These are phyloP conservation scores for Pascua sp. DNA, from an alignment of 1,284 basidiomycete species.

Conservation along the genomic window DNA sequence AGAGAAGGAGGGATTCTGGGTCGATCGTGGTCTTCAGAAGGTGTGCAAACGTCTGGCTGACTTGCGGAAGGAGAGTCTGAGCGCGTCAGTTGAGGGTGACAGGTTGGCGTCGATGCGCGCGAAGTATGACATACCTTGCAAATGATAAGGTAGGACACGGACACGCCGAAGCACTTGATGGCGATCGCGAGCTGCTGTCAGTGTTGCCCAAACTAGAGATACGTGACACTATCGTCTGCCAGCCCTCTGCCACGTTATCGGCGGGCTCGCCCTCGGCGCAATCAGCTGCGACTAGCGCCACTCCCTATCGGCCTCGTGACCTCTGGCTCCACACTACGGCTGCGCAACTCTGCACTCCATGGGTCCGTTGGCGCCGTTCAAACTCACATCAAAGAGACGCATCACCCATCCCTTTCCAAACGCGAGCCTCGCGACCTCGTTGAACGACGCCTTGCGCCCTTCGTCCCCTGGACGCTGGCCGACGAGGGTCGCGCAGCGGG, in stretches of 20 bases:
- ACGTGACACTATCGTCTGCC: too few species aligned
- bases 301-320: too few species aligned
- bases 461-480: constrained; percentile 45
- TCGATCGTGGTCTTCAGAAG: constrained; percentile 59
- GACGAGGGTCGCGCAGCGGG: constrained; percentile 76
- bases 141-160: constrained; percentile 91
- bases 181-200: constrained; percentile 79
- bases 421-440: constrained; percentile 76
- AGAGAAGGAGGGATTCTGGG: constrained; percentile 60
- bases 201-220: too few species aligned
- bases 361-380: too few species aligned
- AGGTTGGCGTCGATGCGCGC: not conserved
- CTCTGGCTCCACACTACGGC: too few species aligned
- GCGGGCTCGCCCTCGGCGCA: too few species aligned
- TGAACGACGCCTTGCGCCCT: constrained; percentile 73
- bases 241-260: too few species aligned
- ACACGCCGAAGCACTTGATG: constrained; percentile 94
- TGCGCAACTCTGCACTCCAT: too few species aligned
- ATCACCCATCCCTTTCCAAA: constrained; percentile 56
- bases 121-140: constrained; percentile 64
- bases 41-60: constrained; percentile 78
- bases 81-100: not conserved
- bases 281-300: too few species aligned
- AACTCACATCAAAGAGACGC: constrained; percentile 44
- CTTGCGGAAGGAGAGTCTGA: constrained; percentile 77